These are phyloP conservation scores for Neofusicoccum cordaticola DNA, from an alignment of 2,329 filamentous ascomycete species.

Conservation along the genomic window DNA sequence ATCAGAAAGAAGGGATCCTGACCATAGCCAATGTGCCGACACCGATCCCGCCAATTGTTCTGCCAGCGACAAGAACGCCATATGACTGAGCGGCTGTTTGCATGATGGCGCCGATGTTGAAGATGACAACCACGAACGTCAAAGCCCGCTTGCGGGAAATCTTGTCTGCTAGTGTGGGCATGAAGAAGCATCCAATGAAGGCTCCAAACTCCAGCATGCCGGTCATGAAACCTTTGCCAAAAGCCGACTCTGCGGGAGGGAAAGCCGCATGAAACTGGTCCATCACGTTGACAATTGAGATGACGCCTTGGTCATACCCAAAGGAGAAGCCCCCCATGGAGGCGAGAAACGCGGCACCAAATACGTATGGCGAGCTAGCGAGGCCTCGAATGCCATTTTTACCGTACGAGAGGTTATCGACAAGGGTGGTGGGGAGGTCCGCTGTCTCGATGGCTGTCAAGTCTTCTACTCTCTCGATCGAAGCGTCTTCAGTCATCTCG, in stretches of 20 bases:
- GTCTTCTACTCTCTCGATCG: background rate
- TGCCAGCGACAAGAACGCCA: constrained; percentile 29
- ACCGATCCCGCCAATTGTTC: constrained; percentile 31
- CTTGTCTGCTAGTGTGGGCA: constrained; percentile 40
- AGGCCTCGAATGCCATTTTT: constrained; percentile 31
- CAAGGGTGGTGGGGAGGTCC: background rate
- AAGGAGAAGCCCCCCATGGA: constrained; percentile 43
- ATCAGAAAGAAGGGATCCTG: constrained; percentile 1
- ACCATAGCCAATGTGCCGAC: constrained; percentile 29
- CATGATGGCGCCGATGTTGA: constrained; percentile 45
- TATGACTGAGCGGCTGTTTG: constrained; percentile 30
- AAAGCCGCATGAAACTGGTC: constrained; percentile 42
- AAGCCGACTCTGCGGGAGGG: constrained; percentile 31
- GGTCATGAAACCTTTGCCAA: constrained; percentile 42
- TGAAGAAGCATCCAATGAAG: constrained; percentile 36
- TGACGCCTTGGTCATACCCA: constrained; percentile 27
- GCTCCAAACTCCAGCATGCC: constrained; percentile 44
- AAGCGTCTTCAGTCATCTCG: too few species aligned
- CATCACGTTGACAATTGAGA: constrained; percentile 46
- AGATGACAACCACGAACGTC: constrained; percentile 44
- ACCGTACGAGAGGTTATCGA: constrained; percentile 26
- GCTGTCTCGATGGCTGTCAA: background rate
- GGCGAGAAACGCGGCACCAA: constrained; percentile 44
- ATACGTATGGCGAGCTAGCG: constrained; percentile 39
- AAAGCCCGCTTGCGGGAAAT: constrained; percentile 45